Evolutionary conservation across 164 flowering plant species (phyloP), one percentile per base, ranked within the genome.

Genomic region (Malania oleifera): DNA sequence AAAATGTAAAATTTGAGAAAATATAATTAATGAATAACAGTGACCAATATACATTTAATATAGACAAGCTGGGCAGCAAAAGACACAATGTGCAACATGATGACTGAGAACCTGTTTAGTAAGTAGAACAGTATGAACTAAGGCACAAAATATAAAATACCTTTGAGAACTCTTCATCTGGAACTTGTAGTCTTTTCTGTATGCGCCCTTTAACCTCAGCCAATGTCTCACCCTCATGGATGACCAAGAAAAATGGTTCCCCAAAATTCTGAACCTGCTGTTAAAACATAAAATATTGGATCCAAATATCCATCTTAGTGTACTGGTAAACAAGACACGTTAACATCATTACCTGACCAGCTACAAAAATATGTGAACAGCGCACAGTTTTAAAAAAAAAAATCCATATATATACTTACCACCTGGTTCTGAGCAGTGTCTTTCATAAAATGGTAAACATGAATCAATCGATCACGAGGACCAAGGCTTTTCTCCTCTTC

Each of bases 211-310:
- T 95, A 61, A 91, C 82, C 29, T 95, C 97, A 19, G 91, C 88
- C 58, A 95, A 63, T 25, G 95, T 91, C 69, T 91, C 98, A 50
- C 93, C 96, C 61, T 91, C 97, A 70, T 72, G 96, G 50, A 91
- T 87, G 63, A 89, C 78, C 75, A 95, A 73, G 79, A 95, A 87
- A 70, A 95, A 95, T 38, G 99, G 99, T 35, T 95, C 99, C 37
- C 97, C 99, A 61, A 95, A 95, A 71, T 95, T 87, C 71, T 89
- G 96, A 45, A 91, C 85, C 77, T 89, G 98, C 96, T 88, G 84
- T 67, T 43, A 27, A 58, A 46, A n/a, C 12, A n/a, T 26, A 14
- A 37, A 8, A 4, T 46, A 9, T 6, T 20, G 50, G n/a, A 9
- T 31, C 35, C 35, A 31, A 31, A 9, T 31, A 4, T 31, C 9